phyloP scores from a whole-genome alignment of 768 basidiomycete species.

The Kwoniella europaea region DNA sequence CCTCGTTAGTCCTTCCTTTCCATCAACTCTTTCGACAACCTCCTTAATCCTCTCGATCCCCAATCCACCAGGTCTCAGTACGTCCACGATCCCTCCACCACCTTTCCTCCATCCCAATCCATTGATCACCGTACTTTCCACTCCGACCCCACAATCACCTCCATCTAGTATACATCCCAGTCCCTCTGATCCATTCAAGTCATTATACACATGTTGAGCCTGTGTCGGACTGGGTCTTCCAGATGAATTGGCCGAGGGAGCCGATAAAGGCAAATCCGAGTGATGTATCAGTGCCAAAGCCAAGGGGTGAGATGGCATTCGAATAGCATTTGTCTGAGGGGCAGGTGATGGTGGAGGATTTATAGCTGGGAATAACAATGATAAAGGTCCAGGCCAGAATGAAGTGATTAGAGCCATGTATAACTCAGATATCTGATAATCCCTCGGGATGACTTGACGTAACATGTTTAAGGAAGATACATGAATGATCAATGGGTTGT shows the following conservation, averaged over 20 bases:
- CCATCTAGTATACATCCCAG: constrained; percentile 83
- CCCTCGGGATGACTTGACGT: constrained; percentile 68
- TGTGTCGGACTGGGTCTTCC: constrained; percentile 93
- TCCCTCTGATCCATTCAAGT: constrained; percentile 58
- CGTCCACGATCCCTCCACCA: constrained; percentile 67
- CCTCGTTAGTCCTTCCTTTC: constrained; percentile 55
- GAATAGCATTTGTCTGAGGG: constrained; percentile 68
- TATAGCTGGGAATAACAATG: constrained; percentile 80
- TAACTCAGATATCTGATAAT: constrained; percentile 66
- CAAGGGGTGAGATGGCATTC: constrained; percentile 93
- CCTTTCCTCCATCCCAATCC: constrained; percentile 63
- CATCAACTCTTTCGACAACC: constrained; percentile 62
- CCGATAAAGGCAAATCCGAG: constrained; percentile 77
- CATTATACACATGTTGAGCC: constrained; percentile 79
- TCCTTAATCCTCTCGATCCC: constrained; percentile 83
- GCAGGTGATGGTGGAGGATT: constrained; percentile 59
- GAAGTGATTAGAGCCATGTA: constrained; percentile 76
- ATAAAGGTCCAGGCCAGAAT: constrained; percentile 96
- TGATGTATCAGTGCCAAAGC: constrained; percentile 84
- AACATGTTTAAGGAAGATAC: constrained; percentile 87
- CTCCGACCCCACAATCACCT: constrained; percentile 83
- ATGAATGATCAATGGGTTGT: constrained; percentile 98
- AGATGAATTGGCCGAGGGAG: constrained; percentile 92
- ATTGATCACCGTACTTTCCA: constrained; percentile 96
- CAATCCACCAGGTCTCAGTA: constrained; percentile 89